Percentiles rank a stretch among this genome's conserved stretches.
phyloP scores from a whole-genome alignment of 2,329 filamentous ascomycete genomes.

The Aspergillus pseudoviridinutans region DNA sequence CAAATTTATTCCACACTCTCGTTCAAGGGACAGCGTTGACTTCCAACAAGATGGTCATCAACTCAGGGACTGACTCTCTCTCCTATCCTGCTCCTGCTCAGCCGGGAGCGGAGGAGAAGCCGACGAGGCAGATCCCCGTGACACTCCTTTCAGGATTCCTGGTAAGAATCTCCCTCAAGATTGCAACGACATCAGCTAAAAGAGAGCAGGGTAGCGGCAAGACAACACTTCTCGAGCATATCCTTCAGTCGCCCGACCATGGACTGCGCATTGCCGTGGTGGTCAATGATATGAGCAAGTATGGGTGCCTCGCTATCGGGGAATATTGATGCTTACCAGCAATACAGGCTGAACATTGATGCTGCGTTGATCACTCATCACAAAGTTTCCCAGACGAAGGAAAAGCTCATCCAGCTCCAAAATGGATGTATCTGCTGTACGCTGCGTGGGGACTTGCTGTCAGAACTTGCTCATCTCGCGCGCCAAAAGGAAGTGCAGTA shows the following conservation, averaged over 20 bases:
- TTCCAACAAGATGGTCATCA: conserved; percentile 10
- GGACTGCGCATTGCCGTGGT: conserved; percentile 67
- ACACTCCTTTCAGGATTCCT: conserved; percentile 60
- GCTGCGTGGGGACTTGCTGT: conserved; percentile 64
- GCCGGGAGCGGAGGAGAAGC: conserved; percentile 19
- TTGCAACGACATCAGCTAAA: not conserved
- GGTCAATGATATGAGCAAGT: conserved; percentile 68
- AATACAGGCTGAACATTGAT: conserved; percentile 58
- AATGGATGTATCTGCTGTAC: conserved; percentile 77
- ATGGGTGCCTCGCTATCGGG: conserved; percentile 13
- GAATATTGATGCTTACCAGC: not conserved
- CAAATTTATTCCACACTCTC: not conserved
- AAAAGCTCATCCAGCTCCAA: conserved; percentile 65
- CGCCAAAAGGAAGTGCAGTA: conserved; percentile 65
- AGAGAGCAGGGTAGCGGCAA: conserved; percentile 60
- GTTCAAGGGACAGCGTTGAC: not conserved
- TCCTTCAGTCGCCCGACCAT: conserved; percentile 61
- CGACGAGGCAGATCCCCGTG: conserved; percentile 46
- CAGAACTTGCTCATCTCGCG: conserved; percentile 63
- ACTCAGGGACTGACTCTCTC: conserved; percentile 12
- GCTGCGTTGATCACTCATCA: conserved; percentile 58
- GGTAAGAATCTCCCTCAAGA: conserved; percentile 27
- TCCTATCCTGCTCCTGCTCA: not conserved
- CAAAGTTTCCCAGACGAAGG: conserved; percentile 55
- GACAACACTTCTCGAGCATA: conserved; percentile 66